A percentile compares a stretch with the other conserved stretches of the same genome.
phyloP scores from a whole-genome alignment of 441 rosid species.

The Corymbia citriodora region DNA sequence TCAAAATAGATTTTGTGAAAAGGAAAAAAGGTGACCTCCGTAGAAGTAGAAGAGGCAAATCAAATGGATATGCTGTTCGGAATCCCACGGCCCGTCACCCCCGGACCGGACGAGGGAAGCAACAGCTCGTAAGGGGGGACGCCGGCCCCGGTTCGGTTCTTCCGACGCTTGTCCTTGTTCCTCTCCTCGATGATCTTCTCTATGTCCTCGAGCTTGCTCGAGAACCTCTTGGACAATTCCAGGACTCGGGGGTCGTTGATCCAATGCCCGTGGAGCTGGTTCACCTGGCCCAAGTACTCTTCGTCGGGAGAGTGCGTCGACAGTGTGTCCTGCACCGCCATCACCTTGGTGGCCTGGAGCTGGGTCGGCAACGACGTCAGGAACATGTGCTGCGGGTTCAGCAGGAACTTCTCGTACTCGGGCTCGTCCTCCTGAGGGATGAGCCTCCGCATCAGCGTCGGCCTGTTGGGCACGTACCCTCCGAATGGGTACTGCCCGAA shows the following conservation, averaged over 20 bases:
- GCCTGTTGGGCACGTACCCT: conserved; percentile 91
- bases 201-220: conserved; percentile 53
- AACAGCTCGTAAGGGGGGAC: conserved; percentile 88
- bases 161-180: conserved; percentile 52
- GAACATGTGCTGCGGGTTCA: conserved; percentile 60
- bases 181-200: conserved; percentile 54
- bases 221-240: conserved; percentile 43
- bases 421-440: conserved; percentile 56
- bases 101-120: conserved; percentile 73
- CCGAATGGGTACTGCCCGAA: conserved; percentile 97
- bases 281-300: conserved; percentile 72
- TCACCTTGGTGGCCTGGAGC: conserved; percentile 92
- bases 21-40: not conserved
- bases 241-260: conserved; percentile 51
- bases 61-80: conserved; percentile 91
- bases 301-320: conserved; percentile 92
- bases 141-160: conserved; percentile 85
- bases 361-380: conserved; percentile 69
- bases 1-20: not conserved
- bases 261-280: conserved; percentile 58
- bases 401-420: conserved; percentile 55
- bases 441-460: conserved; percentile 70
- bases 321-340: conserved; percentile 90
- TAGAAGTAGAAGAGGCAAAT: not conserved
- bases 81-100: conserved; percentile 93